Percentiles rank a stretch among this genome's conserved stretches.
Conservation (phyloP, 2,329 filamentous ascomycete genomes). For the Aspergillus awamori region DNA sequence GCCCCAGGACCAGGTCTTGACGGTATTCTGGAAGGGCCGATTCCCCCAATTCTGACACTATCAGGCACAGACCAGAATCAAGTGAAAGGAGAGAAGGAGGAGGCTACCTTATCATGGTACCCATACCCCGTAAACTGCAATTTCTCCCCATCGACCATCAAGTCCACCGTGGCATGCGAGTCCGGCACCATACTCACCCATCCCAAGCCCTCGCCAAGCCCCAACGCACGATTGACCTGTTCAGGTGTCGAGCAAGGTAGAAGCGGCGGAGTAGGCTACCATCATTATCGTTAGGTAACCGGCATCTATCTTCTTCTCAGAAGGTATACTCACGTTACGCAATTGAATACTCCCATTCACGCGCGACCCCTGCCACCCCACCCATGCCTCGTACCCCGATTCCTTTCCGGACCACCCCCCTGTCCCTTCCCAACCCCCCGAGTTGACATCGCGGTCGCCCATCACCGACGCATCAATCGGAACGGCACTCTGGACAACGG, state of each 20-base stretch:
- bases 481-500: neutral
- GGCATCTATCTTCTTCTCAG: neutral
- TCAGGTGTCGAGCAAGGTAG: conserved; percentile 6
- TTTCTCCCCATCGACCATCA: conserved; percentile 33
- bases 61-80: neutral
- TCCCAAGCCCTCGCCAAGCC: conserved; percentile 26
- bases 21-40: conserved; percentile 32
- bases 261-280: conserved; percentile 7
- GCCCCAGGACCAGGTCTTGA: conserved; percentile 47
- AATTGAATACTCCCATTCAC: conserved; percentile 14
- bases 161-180: conserved; percentile 34
- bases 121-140: conserved; percentile 43
- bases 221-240: neutral
- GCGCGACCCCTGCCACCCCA: conserved; percentile 9
- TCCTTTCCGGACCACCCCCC: conserved; percentile 1
- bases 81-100: neutral
- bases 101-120: conserved; percentile 51
- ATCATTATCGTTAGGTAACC: neutral
- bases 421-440: conserved; percentile 2
- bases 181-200: conserved; percentile 46
- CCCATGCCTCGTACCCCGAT: conserved; percentile 11
- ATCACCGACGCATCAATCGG: conserved; percentile 2
- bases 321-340: conserved; percentile 8
- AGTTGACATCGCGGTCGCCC: neutral
- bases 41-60: conserved; percentile 47